A percentile compares a stretch with the other conserved stretches of the same genome.
Evolutionary conservation across 176 grass and related monocot genomes (phyloP).

Genomic region (Bolboschoenus planiculmis): DNA sequence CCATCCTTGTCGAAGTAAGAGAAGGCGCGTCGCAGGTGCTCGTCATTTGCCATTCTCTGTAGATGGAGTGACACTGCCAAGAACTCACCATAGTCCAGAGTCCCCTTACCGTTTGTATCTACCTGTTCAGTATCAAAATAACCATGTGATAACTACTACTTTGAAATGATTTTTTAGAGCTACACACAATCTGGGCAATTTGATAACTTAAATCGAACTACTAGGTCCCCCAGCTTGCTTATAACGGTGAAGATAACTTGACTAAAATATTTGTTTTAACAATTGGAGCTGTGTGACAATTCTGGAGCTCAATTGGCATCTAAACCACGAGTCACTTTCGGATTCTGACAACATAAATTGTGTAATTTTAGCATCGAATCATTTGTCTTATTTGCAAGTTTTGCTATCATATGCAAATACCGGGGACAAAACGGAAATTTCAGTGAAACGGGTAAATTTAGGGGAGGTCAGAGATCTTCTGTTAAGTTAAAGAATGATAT

Average conservation of each 20-base stretch:
- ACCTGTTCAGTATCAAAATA: conserved; percentile 48
- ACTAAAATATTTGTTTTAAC: background rate
- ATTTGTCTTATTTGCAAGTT: background rate
- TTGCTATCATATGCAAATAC: background rate
- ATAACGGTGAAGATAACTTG: background rate
- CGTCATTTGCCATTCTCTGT: conserved; percentile 97
- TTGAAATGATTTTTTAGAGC: background rate
- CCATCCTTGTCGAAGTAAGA: conserved; percentile 94
- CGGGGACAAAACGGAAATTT: background rate
- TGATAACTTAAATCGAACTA: background rate
- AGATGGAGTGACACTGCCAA: conserved; percentile 95
- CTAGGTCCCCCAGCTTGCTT: background rate
- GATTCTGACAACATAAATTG: background rate
- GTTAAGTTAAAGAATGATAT: background rate
- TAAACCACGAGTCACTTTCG: background rate
- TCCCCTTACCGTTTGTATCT: conserved; percentile 81
- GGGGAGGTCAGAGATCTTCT: background rate
- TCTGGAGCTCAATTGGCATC: background rate
- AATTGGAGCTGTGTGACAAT: background rate
- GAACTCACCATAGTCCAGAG: conserved; percentile 90
- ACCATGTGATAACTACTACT: background rate
- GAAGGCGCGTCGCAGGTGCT: conserved; percentile 81
- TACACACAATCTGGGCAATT: background rate
- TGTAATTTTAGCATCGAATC: background rate
- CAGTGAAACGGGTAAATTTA: background rate